phyloP scores from a whole-genome alignment of 192 early-diverging fungal genomes.

The Spinellus fusiger region DNA sequence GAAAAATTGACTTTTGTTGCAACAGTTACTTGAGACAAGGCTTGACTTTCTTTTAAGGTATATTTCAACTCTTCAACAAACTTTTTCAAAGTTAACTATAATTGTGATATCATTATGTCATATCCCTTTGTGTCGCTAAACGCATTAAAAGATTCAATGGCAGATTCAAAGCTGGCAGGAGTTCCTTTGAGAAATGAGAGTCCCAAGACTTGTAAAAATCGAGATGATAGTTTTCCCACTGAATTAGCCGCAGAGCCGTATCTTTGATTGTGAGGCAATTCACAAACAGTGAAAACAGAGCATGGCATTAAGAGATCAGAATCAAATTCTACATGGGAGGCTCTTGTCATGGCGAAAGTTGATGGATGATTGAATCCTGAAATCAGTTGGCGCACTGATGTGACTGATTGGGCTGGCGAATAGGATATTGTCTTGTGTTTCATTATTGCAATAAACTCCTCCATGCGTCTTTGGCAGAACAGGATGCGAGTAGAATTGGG shows the following conservation, averaged over 20 bases:
- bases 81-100: slow-evolving; percentile 1
- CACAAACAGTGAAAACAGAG: slow-evolving; percentile 4
- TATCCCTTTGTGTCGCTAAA: slow-evolving; percentile 3
- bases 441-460: slow-evolving; percentile 6
- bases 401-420: slow-evolving; percentile 6
- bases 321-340: slow-evolving; percentile 10
- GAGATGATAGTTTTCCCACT: background rate
- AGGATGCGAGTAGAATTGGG: slow-evolving; percentile 4
- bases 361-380: slow-evolving; percentile 9
- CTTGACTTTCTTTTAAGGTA: slow-evolving; percentile 5
- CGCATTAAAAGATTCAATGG: slow-evolving; percentile 2
- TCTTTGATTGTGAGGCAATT: slow-evolving; percentile 10
- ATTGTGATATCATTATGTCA: slow-evolving; percentile 2
- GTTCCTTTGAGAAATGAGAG: slow-evolving; percentile 6
- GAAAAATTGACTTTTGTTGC: slow-evolving; percentile 8
- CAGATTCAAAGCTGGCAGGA: slow-evolving; percentile 8
- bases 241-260: slow-evolving; percentile 6
- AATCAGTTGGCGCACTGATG: slow-evolving; percentile 3
- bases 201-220: slow-evolving; percentile 4
- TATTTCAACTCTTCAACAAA: slow-evolving; percentile 4
- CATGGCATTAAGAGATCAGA: slow-evolving; percentile 1
- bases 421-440: slow-evolving; percentile 5
- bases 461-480: slow-evolving; percentile 1
- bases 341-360: slow-evolving; percentile 6
- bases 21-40: slow-evolving; percentile 4